Evolutionary conservation across 1,284 basidiomycete genomes (phyloP).

Genomic region (Puccinia triticina): DNA sequence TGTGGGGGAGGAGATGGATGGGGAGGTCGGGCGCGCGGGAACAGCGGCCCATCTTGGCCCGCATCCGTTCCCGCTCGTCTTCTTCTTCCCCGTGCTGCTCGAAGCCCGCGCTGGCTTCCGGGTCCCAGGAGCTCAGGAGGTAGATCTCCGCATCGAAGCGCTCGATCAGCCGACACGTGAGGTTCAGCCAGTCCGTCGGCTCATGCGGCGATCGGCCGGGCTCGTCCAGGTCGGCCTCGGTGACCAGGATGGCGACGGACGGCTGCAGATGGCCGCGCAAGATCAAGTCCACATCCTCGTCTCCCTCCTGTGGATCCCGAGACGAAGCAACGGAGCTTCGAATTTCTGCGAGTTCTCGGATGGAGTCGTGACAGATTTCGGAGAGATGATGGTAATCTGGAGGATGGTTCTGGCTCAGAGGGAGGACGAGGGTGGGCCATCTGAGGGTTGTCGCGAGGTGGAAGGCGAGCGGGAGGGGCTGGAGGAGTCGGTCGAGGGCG

Average conservation of each 20-base stretch:
- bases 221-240: not conserved
- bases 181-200: not conserved
- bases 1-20: not conserved
- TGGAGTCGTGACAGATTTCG: slow-evolving; percentile 6
- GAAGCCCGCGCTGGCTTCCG: not conserved
- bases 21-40: not conserved
- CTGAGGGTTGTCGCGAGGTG: not conserved
- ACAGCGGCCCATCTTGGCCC: not conserved
- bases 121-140: not conserved
- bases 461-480: slow-evolving; percentile 15
- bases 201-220: not conserved
- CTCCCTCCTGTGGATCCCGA: not conserved
- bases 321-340: not conserved
- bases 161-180: not conserved
- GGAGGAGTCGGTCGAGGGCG: not conserved
- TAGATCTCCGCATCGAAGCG: slow-evolving; percentile 23
- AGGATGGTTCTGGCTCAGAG: not conserved
- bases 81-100: not conserved
- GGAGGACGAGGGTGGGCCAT: slow-evolving; percentile 8
- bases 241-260: not conserved
- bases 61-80: not conserved
- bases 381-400: slow-evolving; percentile 6
- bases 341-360: not conserved
- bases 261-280: slow-evolving; percentile 3
- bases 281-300: not conserved